Conservation (phyloP, 1,284 basidiomycete species). For the Tausonia pullulans region DNA sequence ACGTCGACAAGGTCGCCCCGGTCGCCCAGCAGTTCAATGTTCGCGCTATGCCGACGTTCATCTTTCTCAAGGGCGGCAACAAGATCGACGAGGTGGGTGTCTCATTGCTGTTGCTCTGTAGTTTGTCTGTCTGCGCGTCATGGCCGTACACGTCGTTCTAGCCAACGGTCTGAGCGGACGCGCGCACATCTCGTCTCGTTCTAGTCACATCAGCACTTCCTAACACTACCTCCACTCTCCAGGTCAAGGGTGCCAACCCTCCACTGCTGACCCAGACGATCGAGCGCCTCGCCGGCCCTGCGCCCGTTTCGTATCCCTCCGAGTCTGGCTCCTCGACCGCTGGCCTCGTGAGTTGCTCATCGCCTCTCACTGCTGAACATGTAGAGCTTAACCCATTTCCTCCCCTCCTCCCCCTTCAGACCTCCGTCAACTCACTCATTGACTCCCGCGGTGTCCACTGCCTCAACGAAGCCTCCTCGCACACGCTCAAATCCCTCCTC, state of each 20-base stretch:
- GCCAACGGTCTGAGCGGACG: not conserved
- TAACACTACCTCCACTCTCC: too few species aligned
- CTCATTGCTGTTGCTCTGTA: not conserved
- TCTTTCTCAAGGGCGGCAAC: conserved; percentile 36
- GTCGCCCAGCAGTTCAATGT: conserved; percentile 35
- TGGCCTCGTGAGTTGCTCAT: conserved; percentile 3
- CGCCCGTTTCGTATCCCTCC: conserved; percentile 15
- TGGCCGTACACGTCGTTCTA: too few species aligned
- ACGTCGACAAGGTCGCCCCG: conserved; percentile 34
- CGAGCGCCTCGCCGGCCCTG: conserved; percentile 30
- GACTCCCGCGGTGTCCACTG: conserved; percentile 45
- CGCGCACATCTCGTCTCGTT: not conserved
- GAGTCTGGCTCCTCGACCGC: not conserved
- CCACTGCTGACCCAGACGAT: conserved; percentile 30
- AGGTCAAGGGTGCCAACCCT: conserved; percentile 33
- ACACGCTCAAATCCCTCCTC: conserved; percentile 53
- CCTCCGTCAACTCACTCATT: conserved; percentile 4
- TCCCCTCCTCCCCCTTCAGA: conserved; percentile 1
- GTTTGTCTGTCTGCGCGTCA: too few species aligned
- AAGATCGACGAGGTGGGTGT: conserved; percentile 31
- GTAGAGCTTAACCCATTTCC: not conserved
- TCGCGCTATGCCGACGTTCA: conserved; percentile 41
- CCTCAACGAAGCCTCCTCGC: conserved; percentile 56
- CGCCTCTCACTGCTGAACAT: not conserved
- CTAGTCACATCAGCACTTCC: not conserved